A percentile compares a stretch with the other conserved stretches of the same genome.
Conservation (phyloP, 495 filamentous ascomycete genomes). For the Neurospora discreta region DNA sequence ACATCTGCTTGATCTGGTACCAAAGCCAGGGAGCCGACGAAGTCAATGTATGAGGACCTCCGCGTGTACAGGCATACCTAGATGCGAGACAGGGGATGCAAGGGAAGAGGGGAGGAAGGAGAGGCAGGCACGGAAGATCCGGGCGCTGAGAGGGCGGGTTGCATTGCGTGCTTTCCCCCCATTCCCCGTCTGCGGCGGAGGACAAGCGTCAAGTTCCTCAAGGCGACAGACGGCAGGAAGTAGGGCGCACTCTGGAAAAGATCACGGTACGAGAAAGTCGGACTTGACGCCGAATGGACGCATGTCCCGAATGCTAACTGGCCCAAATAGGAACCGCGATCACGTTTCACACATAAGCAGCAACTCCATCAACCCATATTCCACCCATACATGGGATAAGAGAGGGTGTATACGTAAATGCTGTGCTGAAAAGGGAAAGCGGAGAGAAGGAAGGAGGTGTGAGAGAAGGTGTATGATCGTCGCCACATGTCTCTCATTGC, state of each 20-base stretch:
- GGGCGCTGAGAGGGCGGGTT: not conserved
- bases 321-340: not conserved
- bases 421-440: not conserved
- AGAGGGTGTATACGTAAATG: not conserved
- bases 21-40: not conserved
- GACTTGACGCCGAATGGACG: not conserved
- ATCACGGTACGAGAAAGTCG: not conserved
- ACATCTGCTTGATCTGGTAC: not conserved
- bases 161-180: not conserved
- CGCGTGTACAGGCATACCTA: not conserved
- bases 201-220: not conserved
- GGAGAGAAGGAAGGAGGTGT: not conserved
- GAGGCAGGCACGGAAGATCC: not conserved
- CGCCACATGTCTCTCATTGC: not conserved
- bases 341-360: not conserved
- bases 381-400: not conserved
- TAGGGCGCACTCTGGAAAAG: not conserved
- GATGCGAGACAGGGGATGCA: not conserved
- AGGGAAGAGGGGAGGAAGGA: not conserved
- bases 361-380: not conserved
- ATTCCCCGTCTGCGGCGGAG: not conserved
- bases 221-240: not conserved
- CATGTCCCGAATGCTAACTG: not conserved
- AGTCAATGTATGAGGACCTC: not conserved
- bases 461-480: not conserved